A percentile compares a stretch with the other conserved stretches of the same genome.
Evolutionary conservation across 352 stramenopile genomes (phyloP).

Genomic region (Phytophthora megakarya): DNA sequence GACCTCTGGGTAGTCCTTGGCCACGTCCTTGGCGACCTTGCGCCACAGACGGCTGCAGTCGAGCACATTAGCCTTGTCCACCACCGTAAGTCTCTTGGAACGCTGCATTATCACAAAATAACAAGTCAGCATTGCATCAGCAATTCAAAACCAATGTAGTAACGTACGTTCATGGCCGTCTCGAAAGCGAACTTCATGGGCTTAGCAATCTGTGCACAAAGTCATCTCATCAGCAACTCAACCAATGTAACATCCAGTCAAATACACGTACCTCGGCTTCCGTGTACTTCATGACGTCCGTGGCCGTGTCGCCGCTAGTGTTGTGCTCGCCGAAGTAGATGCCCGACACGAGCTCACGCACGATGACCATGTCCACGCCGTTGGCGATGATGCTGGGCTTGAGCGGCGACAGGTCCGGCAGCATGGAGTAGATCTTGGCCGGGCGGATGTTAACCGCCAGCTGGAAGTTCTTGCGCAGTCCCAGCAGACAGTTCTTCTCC

Average conservation of each 20-base stretch:
- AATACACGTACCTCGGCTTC: conserved; percentile 81
- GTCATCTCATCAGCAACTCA: neutral
- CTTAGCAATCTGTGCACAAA: conserved; percentile 54
- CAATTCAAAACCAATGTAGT: neutral
- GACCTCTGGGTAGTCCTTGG: conserved; percentile 93
- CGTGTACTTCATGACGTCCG: conserved; percentile 98
- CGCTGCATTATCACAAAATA: conserved; percentile 74
- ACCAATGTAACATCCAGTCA: neutral
- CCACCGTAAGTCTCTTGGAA: conserved; percentile 94
- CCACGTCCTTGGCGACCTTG: conserved; percentile 91
- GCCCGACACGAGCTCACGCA: conserved; percentile 98
- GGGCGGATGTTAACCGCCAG: conserved; percentile 98
- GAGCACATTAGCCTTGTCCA: conserved; percentile 99
- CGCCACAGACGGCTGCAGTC: conserved; percentile 94
- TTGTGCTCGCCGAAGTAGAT: conserved; percentile 98
- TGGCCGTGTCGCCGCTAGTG: conserved; percentile 67
- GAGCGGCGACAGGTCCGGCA: conserved; percentile 96
- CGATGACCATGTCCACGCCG: conserved; percentile 98
- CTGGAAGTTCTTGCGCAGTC: conserved; percentile 97
- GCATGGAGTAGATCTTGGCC: conserved; percentile 97
- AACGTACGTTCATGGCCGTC: conserved; percentile 74
- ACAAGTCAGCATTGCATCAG: neutral
- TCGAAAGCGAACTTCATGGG: conserved; percentile 88
- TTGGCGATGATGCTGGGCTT: conserved; percentile 96
- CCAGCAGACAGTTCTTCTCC: conserved; percentile 96